Percentiles rank a stretch among this genome's conserved stretches.
Conservation (phyloP, 257 asterid species). For the Capsicum chinense region DNA sequence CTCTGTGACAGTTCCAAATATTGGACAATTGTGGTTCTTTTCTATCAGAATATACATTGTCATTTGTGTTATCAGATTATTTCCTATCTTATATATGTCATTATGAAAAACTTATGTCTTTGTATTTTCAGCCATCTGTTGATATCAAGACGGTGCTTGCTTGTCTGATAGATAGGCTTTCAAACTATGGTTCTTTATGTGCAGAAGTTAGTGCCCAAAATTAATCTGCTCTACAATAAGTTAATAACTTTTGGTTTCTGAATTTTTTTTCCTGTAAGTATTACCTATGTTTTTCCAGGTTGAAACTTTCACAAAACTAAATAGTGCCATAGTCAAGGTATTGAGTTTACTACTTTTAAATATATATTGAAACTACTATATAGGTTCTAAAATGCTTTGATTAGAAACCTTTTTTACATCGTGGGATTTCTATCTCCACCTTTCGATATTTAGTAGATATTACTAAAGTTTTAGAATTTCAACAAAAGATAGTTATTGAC, state of each 20-base stretch:
- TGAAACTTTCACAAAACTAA: constrained; percentile 93
- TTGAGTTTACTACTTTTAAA: constrained; percentile 20
- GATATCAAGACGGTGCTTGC: constrained; percentile 96
- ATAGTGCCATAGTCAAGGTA: constrained; percentile 92
- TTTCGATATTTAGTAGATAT: neutral
- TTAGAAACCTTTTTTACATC: neutral
- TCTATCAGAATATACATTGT: neutral
- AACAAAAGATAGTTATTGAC: neutral
- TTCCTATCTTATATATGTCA: neutral
- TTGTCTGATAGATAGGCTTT: constrained; percentile 95
- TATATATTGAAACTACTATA: neutral
- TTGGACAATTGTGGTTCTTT: neutral
- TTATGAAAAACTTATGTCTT: constrained; percentile 16
- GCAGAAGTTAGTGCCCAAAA: constrained; percentile 65
- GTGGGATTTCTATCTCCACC: neutral
- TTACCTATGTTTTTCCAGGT: constrained; percentile 95
- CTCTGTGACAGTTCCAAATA: neutral
- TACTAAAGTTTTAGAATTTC: constrained; percentile 14
- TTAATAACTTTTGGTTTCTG: constrained; percentile 37
- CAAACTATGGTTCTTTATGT: constrained; percentile 93
- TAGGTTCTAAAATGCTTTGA: neutral
- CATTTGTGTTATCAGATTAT: constrained; percentile 7
- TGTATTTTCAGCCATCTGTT: constrained; percentile 72
- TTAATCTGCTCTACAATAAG: neutral
- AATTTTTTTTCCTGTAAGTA: constrained; percentile 66